These are phyloP conservation scores for Potentilla sterilis DNA, from an alignment of 306 rosid genomes.

Conservation along the genomic window DNA sequence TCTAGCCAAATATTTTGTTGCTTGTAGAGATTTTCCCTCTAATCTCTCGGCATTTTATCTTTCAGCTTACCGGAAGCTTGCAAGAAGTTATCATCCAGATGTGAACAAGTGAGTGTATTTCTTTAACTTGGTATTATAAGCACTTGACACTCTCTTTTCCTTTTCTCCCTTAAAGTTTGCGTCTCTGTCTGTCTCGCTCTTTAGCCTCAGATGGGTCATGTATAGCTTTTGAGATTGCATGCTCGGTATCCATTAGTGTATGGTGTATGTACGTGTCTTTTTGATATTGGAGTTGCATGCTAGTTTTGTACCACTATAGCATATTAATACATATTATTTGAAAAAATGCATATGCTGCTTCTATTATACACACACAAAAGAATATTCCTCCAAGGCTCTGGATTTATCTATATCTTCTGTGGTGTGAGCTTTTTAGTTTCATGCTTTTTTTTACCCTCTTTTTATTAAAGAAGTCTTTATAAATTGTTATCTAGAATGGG, in stretches of 20 bases:
- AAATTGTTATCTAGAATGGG: background rate
- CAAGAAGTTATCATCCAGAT: conserved; percentile 92
- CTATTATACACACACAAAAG: background rate
- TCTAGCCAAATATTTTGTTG: background rate
- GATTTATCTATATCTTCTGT: background rate
- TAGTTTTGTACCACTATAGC: background rate
- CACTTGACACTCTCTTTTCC: background rate
- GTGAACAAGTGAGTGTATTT: conserved; percentile 83
- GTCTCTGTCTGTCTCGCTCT: background rate
- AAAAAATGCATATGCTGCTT: background rate
- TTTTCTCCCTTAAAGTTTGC: conserved; percentile 12
- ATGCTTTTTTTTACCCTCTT: background rate
- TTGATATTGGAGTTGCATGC: too few relatives aligned
- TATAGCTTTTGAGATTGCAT: background rate
- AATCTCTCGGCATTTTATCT: conserved; percentile 19
- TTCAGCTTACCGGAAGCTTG: conserved; percentile 98
- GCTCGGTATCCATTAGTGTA: background rate
- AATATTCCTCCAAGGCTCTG: background rate
- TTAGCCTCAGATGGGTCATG: background rate
- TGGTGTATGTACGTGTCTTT: background rate
- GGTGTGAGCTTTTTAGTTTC: background rate
- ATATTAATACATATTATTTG: too few relatives aligned
- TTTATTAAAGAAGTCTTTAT: background rate
- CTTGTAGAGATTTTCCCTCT: background rate
- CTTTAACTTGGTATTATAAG: background rate